phyloP scores from a whole-genome alignment of 768 basidiomycete genomes.

The Amylocystis lapponica region DNA sequence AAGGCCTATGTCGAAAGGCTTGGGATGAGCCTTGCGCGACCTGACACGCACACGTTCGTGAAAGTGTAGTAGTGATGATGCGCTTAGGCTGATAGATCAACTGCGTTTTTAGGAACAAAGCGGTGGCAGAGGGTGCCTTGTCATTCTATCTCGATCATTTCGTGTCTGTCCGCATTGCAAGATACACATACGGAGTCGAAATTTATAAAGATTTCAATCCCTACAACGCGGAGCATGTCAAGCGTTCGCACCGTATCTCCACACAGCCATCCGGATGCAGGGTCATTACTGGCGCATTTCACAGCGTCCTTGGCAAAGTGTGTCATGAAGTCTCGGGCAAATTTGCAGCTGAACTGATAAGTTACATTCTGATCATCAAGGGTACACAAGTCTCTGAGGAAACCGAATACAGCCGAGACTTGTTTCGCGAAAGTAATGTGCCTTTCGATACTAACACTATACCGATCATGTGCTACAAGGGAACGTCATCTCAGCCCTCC shows the following conservation, averaged over 20 bases:
- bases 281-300: constrained; percentile 5
- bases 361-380: neutral
- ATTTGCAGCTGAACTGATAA: neutral
- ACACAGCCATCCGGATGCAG: constrained; percentile 22
- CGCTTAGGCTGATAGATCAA: neutral
- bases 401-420: neutral
- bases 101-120: constrained; percentile 32
- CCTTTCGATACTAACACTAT: constrained; percentile 7
- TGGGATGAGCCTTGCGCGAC: constrained; percentile 58
- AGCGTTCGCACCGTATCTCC: constrained; percentile 27
- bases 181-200: constrained; percentile 42
- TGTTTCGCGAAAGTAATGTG: neutral
- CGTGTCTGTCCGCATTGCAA: constrained; percentile 42
- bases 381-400: constrained; percentile 2
- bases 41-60: constrained; percentile 67
- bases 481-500: constrained; percentile 18
- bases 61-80: neutral
- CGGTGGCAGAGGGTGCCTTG: constrained; percentile 48
- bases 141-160: constrained; percentile 41
- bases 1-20: constrained; percentile 52
- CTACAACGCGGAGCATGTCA: constrained; percentile 34
- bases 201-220: constrained; percentile 32
- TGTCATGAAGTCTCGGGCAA: neutral
- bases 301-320: constrained; percentile 7
- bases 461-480: constrained; percentile 28